Base-by-base conservation (phyloP, 192 early-diverging fungal species). In the Coemansia sp. region DNA sequence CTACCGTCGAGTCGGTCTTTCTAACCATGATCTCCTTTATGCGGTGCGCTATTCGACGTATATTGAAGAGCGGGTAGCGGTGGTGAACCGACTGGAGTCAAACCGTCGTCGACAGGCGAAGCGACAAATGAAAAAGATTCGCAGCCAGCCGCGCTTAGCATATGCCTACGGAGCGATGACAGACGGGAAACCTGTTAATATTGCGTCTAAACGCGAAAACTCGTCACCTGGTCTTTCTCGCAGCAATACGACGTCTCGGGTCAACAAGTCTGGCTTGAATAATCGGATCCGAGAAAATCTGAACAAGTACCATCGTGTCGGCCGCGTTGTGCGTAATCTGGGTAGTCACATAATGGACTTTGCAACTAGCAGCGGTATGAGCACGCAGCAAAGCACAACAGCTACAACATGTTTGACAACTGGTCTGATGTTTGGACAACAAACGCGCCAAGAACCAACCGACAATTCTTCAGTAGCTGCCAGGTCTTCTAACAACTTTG, bases 1-100 rank as follows among this genome's bases (percentile, higher is more conserved):
- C 1, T 71, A 68, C 50, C 49, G 76, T 17, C 65, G 69, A 15
- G 63, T 79, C 15, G 76, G 76, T 0, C 57, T 79, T 13, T 79
- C 76, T 17, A 70, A 53, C 39, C 69, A 54, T 39, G 69, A 65
- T 40, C 66, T 79, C 40, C 23, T 65, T 15, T 41, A 72, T 41
- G 76, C 76, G 9, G 76, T 68, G 10, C 55, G 62, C 8, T 72
- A 66, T 37, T 62, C 76, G 39, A 42, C 62, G 6, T 72, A 53
- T 19, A 48, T 79, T 23, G 76, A 79, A 33, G 70, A 68, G 24
- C 57, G 66, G 21, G 68, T 79, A 48, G 27, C 53, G 13, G 17
- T 66, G 40, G 51, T 79, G 23, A 67, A 72, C 23, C 39, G 44
- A 19, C 51, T 79, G 14, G 76, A 72, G 44, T 51, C 25, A 18